Base-by-base conservation (phyloP, 768 basidiomycete species). In the Phaeotremella skinneri region DNA sequence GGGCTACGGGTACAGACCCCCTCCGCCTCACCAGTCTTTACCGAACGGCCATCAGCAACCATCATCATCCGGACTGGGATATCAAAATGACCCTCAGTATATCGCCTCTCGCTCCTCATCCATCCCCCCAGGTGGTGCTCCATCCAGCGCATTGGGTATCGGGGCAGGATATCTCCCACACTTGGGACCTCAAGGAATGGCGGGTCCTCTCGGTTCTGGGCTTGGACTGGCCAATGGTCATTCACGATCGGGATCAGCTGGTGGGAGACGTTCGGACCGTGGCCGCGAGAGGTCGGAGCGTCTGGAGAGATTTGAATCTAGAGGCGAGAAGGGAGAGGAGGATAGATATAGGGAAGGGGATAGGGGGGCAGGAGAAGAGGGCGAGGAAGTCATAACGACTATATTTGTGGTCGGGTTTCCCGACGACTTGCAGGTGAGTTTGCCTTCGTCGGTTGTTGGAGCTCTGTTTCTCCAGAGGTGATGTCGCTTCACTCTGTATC, bases 331-430 rank as follows among this genome's bases (percentile, higher is more conserved):
- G 34, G 34, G 34, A 7, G 34, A 37, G 34, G 34, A 37, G 17
- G 34, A n/a, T n/a, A n/a, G 34, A 17, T 37, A 37, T 37, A 37
- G 34, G 17, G 34, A 37, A 17, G 34, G 34, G 9, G 34, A 37
- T 7, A 37, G 34, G 17, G 34, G 7, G 9, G 34, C 7, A 5
- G 42, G 64, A 13, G 62, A 62, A 13, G 61, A 75, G 20, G 61
- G 66, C 16, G 64, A 66, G 16, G 93, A 96, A 76, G 91, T 94
- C 70, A 96, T 96, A 48, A 92, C 89, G 11, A 96, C 92, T 4
- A 93, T 96, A 63, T 99, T 99, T 63, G 93, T 99, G 2, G 94
- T 98, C 26, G 96, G 96, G 0, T 99, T 99, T 76, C 96, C 96
- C 2, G 96, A 99, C 57, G 96, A 99, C 70, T 97, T 98, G 90